phyloP scores from a whole-genome alignment of 139 green algal species.

The Chlorella sp. region DNA sequence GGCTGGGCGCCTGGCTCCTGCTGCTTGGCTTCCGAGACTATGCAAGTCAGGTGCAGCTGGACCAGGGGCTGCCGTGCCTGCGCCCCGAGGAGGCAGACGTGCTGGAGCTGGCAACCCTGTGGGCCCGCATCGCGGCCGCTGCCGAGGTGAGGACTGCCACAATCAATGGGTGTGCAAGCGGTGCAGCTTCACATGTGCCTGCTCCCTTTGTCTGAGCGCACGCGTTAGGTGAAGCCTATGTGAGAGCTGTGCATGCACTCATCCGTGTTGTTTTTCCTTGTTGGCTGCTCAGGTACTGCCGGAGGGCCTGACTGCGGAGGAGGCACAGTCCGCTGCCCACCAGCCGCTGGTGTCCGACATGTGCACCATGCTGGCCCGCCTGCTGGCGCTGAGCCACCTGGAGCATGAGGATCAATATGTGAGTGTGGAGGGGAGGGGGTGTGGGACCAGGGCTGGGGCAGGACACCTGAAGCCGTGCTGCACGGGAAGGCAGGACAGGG shows the following conservation, averaged over 20 bases:
- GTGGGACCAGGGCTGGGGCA: no score
- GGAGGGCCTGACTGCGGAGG: neutral
- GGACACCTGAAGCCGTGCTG: no score
- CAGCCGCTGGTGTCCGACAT: neutral
- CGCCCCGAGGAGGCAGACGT: neutral
- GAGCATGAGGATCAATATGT: neutral
- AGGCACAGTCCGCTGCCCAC: neutral
- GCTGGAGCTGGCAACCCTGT: neutral
- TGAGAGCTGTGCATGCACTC: neutral
- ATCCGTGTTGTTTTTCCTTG: neutral
- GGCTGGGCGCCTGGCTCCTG: slow-evolving; percentile 10
- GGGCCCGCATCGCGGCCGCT: neutral
- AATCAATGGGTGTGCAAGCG: no score
- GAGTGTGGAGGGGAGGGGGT: no score
- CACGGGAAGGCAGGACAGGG: no score
- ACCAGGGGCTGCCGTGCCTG: neutral
- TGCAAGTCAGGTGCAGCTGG: neutral
- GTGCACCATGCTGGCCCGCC: neutral
- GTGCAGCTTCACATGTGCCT: no score
- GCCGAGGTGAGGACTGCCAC: neutral
- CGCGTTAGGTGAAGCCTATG: no score
- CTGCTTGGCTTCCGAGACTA: slow-evolving; percentile 2
- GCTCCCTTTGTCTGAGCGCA: no score
- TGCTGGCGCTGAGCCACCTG: slow-evolving; percentile 3
- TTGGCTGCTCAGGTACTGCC: neutral